Base-by-base conservation (phyloP, 129 eudicot species). In the Tanacetum coccineum region DNA sequence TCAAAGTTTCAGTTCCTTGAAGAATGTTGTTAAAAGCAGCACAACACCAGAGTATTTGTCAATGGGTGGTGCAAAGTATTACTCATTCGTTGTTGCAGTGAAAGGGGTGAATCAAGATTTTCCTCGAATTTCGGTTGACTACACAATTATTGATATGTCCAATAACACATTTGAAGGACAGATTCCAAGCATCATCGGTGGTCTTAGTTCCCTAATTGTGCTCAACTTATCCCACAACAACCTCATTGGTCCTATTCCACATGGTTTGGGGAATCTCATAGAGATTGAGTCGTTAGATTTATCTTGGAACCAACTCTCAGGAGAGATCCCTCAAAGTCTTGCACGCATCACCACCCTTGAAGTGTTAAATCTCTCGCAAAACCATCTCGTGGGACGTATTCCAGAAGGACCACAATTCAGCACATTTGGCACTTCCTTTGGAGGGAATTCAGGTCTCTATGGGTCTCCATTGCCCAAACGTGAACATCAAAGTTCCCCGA, bases 141-240 rank as follows among this genome's bases (percentile, higher is more conserved):
- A 56, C 22, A 66, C 55, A 14, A 51, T 44, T 2, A 13, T 67
- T 14, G 82, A 79, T 67, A 40, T 79, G 12, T 79, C 82, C 12
- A 18, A 32, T 46, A 79, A 79, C 36, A 67, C 39, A 14, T 67
- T 73, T n/a, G 15, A 54, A n/a, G 79, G 82, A 0, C 36, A 44
- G 15, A 79, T 79, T 79, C 75, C 78, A 28, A 4, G 28, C 50
- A 13, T 12, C 25, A 50, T 71, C 15, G 65, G 81, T n/a, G 20
- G 53, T 2, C 81, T 78, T 36, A 47, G 15, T 6, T 58, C 74
- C 0, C 39, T 71, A 4, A 22, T 25, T 13, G 52, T 30, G 11
- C 62, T 72, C n/a, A 78, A 78, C 57, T 59, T 78, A 14, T 78
- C 82, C 7, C 74, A 72, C 30, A 78, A 78, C 40, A 51, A 30